These are phyloP conservation scores for Solanum acaule DNA, from an alignment of 257 asterid genomes.

Conservation along the genomic window DNA sequence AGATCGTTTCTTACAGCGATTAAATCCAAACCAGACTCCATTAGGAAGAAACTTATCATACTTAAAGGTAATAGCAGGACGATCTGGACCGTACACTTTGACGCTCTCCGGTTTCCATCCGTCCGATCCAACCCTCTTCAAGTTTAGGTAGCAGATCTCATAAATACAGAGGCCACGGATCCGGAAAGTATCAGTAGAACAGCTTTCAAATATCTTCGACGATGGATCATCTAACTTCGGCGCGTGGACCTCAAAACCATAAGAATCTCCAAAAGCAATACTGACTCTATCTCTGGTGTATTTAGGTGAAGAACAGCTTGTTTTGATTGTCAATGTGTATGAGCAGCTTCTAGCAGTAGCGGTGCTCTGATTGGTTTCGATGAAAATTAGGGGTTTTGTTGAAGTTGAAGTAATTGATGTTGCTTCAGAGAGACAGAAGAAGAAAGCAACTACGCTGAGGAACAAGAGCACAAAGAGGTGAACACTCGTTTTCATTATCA, in stretches of 20 bases:
- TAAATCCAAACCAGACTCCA: constrained; percentile 28
- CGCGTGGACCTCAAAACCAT: constrained; percentile 30
- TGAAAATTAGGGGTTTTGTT: not conserved
- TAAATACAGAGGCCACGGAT: constrained; percentile 20
- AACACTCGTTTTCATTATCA: not conserved
- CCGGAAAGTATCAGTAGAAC: constrained; percentile 29
- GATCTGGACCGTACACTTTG: constrained; percentile 16
- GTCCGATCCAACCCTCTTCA: constrained; percentile 35
- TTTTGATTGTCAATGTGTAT: constrained; percentile 28
- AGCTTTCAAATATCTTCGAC: constrained; percentile 22
- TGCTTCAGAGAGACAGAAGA: not conserved
- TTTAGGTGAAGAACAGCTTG: constrained; percentile 34
- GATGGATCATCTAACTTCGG: constrained; percentile 22
- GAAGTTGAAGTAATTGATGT: not conserved
- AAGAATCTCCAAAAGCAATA: constrained; percentile 36
- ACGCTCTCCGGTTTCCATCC: constrained; percentile 38
- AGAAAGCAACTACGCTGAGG: not conserved
- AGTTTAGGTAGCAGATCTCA: constrained; percentile 18
- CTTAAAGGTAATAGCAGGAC: constrained; percentile 2
- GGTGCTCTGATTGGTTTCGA: constrained; percentile 4
- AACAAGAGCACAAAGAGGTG: not conserved
- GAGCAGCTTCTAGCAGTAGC: constrained; percentile 13
- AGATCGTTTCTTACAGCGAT: constrained; percentile 6
- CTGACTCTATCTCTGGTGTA: constrained; percentile 34
- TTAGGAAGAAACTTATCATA: constrained; percentile 16